Evolutionary conservation across 139 green algal genomes (phyloP).

Genomic region (Zygnema cylindricum): DNA sequence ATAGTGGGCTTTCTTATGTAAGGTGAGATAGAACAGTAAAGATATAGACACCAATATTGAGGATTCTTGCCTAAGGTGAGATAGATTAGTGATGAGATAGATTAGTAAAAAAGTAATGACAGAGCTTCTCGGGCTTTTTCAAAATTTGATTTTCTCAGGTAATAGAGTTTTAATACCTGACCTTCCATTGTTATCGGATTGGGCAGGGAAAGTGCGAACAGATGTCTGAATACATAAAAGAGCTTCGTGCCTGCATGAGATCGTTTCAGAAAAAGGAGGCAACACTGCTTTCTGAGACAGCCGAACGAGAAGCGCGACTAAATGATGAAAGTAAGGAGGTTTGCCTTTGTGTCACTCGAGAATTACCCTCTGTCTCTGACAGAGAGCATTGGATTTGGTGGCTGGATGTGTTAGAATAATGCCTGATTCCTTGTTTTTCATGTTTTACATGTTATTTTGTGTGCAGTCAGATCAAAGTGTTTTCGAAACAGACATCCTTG

Average conservation of each 20-base stretch:
- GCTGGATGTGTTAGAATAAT: not conserved
- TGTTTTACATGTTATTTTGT: too few relatives aligned
- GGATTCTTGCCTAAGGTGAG: too few relatives aligned
- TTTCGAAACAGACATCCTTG: too few relatives aligned
- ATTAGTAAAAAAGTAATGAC: too few relatives aligned
- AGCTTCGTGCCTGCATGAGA: slow-evolving; percentile 42
- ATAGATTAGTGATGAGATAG: too few relatives aligned
- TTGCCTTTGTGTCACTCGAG: too few relatives aligned
- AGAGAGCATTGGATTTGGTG: not conserved
- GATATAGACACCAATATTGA: too few relatives aligned
- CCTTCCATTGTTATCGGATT: not conserved
- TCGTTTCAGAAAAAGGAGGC: not conserved
- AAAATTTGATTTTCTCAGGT: not conserved
- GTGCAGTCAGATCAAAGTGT: too few relatives aligned
- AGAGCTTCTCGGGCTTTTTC: not conserved
- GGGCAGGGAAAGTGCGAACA: slow-evolving; percentile 45
- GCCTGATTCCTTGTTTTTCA: not conserved
- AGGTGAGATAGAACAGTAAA: too few relatives aligned
- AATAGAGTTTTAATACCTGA: not conserved
- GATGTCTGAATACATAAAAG: slow-evolving; percentile 54
- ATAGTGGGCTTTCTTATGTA: not conserved
- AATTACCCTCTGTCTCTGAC: too few relatives aligned
- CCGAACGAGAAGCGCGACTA: not conserved
- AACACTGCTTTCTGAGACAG: not conserved
- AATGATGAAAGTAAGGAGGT: not conserved